phyloP scores from a whole-genome alignment of 306 rosid genomes.

The Crataegus laevigata region DNA sequence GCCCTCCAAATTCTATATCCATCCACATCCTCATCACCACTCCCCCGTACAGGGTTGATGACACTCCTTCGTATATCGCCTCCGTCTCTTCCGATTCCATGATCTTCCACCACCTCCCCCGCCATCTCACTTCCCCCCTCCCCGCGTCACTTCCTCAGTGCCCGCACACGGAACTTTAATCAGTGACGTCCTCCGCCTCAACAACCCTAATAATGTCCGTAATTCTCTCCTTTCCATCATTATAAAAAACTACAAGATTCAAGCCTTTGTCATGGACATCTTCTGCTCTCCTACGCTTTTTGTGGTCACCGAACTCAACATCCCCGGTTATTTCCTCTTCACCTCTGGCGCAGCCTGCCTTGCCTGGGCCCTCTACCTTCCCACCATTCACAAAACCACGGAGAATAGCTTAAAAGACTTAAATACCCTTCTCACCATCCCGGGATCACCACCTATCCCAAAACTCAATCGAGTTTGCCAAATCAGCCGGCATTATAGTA shows the following conservation, averaged over 20 bases:
- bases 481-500: conserved; percentile 3
- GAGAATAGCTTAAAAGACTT: not conserved
- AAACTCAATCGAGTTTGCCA: not conserved
- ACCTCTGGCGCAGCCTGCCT: not conserved
- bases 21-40: conserved; percentile 33
- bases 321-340: conserved; percentile 16
- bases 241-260: not conserved
- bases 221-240: not conserved
- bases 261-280: conserved; percentile 25
- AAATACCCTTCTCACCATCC: not conserved
- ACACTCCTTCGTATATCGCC: conserved; percentile 24
- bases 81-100: conserved; percentile 27
- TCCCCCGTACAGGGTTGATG: conserved; percentile 18
- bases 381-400: not conserved
- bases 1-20: conserved; percentile 23
- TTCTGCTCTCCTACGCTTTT: conserved; percentile 18
- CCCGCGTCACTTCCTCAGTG: not conserved
- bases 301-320: not conserved
- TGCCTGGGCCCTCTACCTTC: not conserved
- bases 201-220: conserved; percentile 1
- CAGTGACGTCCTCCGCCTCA: not conserved
- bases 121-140: conserved; percentile 9
- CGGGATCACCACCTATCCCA: not conserved
- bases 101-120: conserved; percentile 29
- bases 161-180: conserved; percentile 10